Evolutionary conservation across 2,329 filamentous ascomycete species (phyloP).

Genomic region (Aspergillus fumigatiaffinis): DNA sequence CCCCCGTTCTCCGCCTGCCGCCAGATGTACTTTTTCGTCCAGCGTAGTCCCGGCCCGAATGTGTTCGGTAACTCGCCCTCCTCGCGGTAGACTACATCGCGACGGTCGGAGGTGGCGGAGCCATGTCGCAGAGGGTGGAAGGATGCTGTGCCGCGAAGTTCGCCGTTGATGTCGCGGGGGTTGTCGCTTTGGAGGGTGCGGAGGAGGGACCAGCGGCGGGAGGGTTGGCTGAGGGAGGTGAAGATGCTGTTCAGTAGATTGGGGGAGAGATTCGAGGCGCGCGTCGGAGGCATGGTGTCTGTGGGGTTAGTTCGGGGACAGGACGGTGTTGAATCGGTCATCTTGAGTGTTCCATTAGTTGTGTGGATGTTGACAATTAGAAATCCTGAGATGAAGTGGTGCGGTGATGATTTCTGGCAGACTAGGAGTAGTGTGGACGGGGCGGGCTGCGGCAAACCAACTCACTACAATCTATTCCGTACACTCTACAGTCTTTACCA

Average conservation of each 20-base stretch:
- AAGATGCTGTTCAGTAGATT: conserved; percentile 23
- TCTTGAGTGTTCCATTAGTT: background rate
- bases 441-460: background rate
- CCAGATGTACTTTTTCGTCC: conserved; percentile 46
- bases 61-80: conserved; percentile 38
- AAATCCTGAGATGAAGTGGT: background rate
- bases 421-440: background rate
- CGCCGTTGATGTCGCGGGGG: conserved; percentile 39
- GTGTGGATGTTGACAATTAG: background rate
- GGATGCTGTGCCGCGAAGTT: conserved; percentile 37
- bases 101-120: conserved; percentile 3
- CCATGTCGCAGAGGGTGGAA: conserved; percentile 26
- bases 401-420: background rate
- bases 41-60: conserved; percentile 25
- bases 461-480: background rate
- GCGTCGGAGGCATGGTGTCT: background rate
- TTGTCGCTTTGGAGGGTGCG: conserved; percentile 41
- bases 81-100: conserved; percentile 40
- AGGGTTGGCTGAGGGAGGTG: conserved; percentile 23
- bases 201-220: conserved; percentile 33
- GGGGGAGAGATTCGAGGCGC: conserved; percentile 9
- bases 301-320: background rate
- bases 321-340: background rate
- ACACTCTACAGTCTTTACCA: background rate
- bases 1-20: conserved; percentile 24